phyloP scores from a whole-genome alignment of 305 asterid species.

The Petunia hybrid region DNA sequence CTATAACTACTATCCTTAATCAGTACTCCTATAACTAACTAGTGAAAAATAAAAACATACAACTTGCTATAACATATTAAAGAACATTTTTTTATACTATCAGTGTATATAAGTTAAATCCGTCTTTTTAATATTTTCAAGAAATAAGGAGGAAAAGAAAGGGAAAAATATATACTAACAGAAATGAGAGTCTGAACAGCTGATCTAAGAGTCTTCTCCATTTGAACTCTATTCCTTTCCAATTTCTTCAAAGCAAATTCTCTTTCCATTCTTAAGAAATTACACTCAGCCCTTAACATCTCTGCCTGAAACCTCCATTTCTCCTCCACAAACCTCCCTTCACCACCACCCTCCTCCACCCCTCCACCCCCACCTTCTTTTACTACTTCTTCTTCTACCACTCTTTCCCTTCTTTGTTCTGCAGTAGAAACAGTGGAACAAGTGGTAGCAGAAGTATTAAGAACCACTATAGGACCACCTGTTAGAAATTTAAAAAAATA shows the following conservation, averaged over 20 bases:
- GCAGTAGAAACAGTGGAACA: background rate
- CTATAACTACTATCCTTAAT: no score
- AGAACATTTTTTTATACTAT: no score
- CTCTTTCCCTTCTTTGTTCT: conserved; percentile 58
- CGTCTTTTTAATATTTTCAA: background rate
- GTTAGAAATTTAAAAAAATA: background rate
- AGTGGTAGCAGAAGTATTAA: conserved; percentile 37
- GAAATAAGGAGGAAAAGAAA: background rate
- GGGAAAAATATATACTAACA: conserved; percentile 47
- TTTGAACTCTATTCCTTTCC: conserved; percentile 60
- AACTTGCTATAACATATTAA: no score
- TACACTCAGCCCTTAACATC: conserved; percentile 76
- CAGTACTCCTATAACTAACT: no score
- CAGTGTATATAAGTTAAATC: no score
- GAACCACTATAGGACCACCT: conserved; percentile 35
- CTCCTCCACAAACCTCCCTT: conserved; percentile 56
- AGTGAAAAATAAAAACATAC: no score
- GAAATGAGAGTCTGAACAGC: conserved; percentile 68
- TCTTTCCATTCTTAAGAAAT: conserved; percentile 66
- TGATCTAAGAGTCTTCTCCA: conserved; percentile 63
- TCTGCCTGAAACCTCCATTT: conserved; percentile 84
- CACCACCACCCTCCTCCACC: conserved; percentile 24
- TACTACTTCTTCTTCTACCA: conserved; percentile 30
- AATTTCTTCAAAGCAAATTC: conserved; percentile 67
- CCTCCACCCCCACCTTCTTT: background rate